Evolutionary conservation across 2,329 filamentous ascomycete species (phyloP).

Genomic region (Bipolaris gigantea): DNA sequence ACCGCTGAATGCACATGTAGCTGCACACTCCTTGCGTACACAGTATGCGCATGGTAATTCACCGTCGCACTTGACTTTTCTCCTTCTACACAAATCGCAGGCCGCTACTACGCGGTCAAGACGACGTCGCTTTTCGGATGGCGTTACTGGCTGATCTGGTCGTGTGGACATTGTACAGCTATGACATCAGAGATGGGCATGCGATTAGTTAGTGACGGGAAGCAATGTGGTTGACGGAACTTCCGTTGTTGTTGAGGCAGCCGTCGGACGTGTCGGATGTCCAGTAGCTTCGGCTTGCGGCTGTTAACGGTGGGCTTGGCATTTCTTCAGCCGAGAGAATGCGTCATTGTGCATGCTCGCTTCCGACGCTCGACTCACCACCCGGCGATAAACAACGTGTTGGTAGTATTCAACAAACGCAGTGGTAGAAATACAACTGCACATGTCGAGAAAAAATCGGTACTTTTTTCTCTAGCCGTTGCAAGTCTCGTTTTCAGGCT

Average conservation of each 20-base stretch:
- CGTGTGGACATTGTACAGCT: neutral
- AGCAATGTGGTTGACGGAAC: conserved; percentile 1
- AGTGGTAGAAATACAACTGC: too few relatives aligned
- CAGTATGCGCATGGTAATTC: conserved; percentile 56
- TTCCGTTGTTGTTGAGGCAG: neutral
- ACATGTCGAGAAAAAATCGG: too few relatives aligned
- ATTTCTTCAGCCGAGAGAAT: neutral
- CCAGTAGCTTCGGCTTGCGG: neutral
- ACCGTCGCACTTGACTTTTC: conserved; percentile 56
- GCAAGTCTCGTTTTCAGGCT: too few relatives aligned
- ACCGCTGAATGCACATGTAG: conserved; percentile 48
- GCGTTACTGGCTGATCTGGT: conserved; percentile 4
- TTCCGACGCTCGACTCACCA: too few relatives aligned
- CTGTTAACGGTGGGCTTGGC: conserved; percentile 6
- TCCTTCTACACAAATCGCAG: conserved; percentile 37
- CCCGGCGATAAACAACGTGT: too few relatives aligned
- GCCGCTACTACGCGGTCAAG: conserved; percentile 34
- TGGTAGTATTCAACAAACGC: too few relatives aligned
- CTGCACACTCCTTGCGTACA: conserved; percentile 44
- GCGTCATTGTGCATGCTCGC: neutral
- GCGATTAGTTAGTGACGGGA: neutral
- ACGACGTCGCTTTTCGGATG: conserved; percentile 27
- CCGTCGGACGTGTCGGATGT: conserved; percentile 3
- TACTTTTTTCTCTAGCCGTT: too few relatives aligned
- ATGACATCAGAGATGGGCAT: neutral